phyloP scores from a whole-genome alignment of 805 yeast genomes.

The Saccharomyces eubayanus region DNA sequence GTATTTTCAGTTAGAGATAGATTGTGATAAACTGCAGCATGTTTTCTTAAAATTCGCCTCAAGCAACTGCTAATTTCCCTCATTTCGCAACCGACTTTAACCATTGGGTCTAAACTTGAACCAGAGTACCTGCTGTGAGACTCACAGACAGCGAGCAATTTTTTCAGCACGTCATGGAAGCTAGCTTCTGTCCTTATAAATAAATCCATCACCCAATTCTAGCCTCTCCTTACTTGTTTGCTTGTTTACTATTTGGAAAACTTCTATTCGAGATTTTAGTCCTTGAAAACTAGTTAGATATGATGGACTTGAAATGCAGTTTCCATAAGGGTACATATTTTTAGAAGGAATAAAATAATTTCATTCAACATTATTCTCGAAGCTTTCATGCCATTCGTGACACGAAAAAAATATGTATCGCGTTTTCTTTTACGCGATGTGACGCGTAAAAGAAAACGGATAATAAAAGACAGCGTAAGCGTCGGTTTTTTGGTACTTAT shows the following conservation, averaged over 20 bases:
- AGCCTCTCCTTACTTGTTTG: background rate
- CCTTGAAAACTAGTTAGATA: background rate
- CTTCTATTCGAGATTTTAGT: background rate
- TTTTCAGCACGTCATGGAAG: background rate
- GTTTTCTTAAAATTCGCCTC: background rate
- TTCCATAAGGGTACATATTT: background rate
- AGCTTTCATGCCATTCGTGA: background rate
- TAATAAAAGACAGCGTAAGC: background rate
- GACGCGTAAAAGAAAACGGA: background rate
- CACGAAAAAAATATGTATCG: background rate
- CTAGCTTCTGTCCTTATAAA: background rate
- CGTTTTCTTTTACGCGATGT: background rate
- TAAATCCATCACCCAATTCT: background rate
- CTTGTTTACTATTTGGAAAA: background rate
- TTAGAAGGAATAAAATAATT: background rate
- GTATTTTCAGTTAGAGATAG: background rate
- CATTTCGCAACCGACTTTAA: background rate
- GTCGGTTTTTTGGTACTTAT: background rate
- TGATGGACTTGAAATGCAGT: background rate
- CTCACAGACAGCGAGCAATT: background rate
- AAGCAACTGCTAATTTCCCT: background rate
- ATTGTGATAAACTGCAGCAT: background rate
- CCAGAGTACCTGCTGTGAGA: background rate
- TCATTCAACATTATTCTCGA: background rate
- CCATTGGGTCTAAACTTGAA: slow-evolving; percentile 1